Evolutionary conservation across 176 grass and related monocot species (phyloP), one percentile per base, ranked within the genome.

Genomic region (Oryza glumipatula): DNA sequence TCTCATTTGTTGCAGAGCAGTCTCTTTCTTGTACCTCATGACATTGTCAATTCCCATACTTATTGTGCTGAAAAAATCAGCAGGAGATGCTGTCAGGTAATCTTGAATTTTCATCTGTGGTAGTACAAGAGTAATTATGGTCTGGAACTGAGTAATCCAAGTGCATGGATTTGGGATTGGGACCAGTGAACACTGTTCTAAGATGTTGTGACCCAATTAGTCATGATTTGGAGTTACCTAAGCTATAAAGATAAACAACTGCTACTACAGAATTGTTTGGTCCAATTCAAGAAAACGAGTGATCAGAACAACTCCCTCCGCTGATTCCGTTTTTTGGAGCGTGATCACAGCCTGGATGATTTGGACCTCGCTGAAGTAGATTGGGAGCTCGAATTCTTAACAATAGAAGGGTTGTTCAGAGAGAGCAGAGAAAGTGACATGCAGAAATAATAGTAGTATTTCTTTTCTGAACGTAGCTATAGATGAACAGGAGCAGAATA

Each of bases 331-430:
- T 75, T 87, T 75, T 22, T 9, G 41, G 60, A 22, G 80, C 76
- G 80, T 76, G 89, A 80, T 91, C 89, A 80, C 89, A 91, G 89
- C 80, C 89, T 84, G 85, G 89, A 87, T 46, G 89, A 91, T 84
- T 70, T 83, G 43, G 89, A 91, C 89, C 85, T 7, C 61, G 8
- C 84, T 36, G 70, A 83, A 69, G 58, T 51, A 63, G 83, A 89
- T 67, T 71, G 84, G 30, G 45, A 87, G 35, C 71, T 46, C 49
- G 41, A 39, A 64, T 49, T 49, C 17, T 47, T 73, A 79, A 74
- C 74, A 14, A 32, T 39, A 35, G 66, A 47, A 79, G 54, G 30
- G 32, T 26, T 56, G 32, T 58, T 48, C 15, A 63, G 52, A 65
- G 3, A 33, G 13, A 23, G 36, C 26, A 48, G 4, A 21, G 61